phyloP scores from a whole-genome alignment of 2,329 filamentous ascomycete genomes.

The Penicillium sp. region DNA sequence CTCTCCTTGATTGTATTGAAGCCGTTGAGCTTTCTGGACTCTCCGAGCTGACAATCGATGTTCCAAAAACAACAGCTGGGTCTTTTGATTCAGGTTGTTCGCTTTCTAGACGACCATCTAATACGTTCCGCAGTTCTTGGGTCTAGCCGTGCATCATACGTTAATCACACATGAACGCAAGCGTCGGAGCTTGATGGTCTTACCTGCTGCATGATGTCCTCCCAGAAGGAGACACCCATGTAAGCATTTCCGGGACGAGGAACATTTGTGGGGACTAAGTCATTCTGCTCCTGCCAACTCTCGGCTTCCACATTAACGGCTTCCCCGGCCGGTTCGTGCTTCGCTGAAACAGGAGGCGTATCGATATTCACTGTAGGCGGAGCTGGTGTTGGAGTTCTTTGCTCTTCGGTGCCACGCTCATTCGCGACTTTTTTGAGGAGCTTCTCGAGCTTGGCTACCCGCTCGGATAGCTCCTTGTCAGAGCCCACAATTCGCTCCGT shows the following conservation, averaged over 20 bases:
- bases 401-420: constrained; percentile 6
- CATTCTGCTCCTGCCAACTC: constrained; percentile 6
- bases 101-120: constrained; percentile 22
- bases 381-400: background rate
- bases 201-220: constrained; percentile 29
- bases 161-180: background rate
- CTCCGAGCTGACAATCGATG: constrained; percentile 18
- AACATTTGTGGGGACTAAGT: constrained; percentile 8
- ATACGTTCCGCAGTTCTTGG: constrained; percentile 21
- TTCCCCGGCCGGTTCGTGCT: background rate
- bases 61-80: constrained; percentile 8
- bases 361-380: background rate
- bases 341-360: background rate
- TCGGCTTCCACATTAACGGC: constrained; percentile 8
- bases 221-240: constrained; percentile 27
- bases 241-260: constrained; percentile 18
- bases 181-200: background rate
- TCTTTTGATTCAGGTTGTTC: constrained; percentile 9
- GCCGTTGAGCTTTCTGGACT: constrained; percentile 14
- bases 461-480: constrained; percentile 22
- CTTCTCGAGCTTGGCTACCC: constrained; percentile 27
- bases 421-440: constrained; percentile 21
- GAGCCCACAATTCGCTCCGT: constrained; percentile 13
- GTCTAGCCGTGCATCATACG: constrained; percentile 7
- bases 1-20: constrained; percentile 10